Evolutionary conservation across 768 basidiomycete genomes (phyloP), one percentile per base, ranked within the genome.

Genomic region (Termitomyces sp.): DNA sequence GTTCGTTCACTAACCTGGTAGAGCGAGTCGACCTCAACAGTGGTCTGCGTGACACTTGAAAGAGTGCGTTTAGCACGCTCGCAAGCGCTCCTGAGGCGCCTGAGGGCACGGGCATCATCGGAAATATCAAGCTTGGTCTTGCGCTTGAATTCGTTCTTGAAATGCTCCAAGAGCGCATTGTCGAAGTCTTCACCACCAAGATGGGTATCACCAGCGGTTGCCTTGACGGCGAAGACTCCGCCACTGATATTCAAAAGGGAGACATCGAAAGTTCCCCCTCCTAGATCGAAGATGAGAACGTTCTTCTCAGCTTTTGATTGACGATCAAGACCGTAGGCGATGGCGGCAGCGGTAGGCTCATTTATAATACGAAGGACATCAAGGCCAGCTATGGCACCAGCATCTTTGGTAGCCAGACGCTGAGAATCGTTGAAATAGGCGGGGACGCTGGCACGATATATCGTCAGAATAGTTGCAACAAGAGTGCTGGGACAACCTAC

Each of bases 401-500:
- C 97, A 75, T 99, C 97, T 79, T 98, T 98, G 73, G 97, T 98
- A 53, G 97, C 96, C 62, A 97, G 82, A 80, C 97, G 94, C 73
- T 99, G 97, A 28, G 97, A 99, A 80, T 98, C 97, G 76, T 99
- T 99, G 84, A 98, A 98, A 83, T 98, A 99, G 63, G 97, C 97
- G 44, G 97, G 97, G 65, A 98, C 97, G 51, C 87, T 89, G 51
- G 32, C 49, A 48, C 54, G 62, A 42, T 36, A 61, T 49, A 43
- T 46, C 32, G 5, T 54, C 4, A 58, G 45, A 48, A 35, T 42
- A 42, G 7, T 60, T 30, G 54, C 56, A 35, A 36, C 22, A 20
- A 18, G 18, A 14, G 43, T 43, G 42, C 6, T 28, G 60, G 53
- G 63, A 60, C 35, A 18, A 81, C 91, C 64, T 75, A 94, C 93